A percentile compares a stretch with the other conserved stretches of the same genome.
Evolutionary conservation across 805 yeast species (phyloP).

Genomic region (Blastobotrys mokoenaii): DNA sequence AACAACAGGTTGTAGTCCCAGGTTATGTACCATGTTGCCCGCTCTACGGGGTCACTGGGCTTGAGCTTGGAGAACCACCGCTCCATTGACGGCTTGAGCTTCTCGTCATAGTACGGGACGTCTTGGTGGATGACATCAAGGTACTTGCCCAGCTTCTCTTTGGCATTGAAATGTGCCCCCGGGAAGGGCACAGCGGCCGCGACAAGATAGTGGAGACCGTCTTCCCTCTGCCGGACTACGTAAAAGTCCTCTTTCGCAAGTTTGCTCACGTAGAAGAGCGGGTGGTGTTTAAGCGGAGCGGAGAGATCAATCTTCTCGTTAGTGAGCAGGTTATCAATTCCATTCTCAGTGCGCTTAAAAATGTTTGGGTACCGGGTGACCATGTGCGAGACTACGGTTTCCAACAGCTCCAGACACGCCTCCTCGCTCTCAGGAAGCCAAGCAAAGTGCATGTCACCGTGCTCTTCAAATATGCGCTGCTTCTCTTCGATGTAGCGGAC

Average conservation of each 20-base stretch:
- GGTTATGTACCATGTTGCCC: constrained; percentile 68
- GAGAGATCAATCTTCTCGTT: constrained; percentile 54
- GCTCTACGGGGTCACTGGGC: constrained; percentile 54
- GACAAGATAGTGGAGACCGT: constrained; percentile 52
- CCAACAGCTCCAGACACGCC: constrained; percentile 51
- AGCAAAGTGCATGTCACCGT: constrained; percentile 55
- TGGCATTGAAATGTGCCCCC: constrained; percentile 65
- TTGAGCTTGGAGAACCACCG: constrained; percentile 60
- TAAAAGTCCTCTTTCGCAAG: constrained; percentile 74
- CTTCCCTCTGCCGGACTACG: constrained; percentile 46
- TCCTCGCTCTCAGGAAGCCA: constrained; percentile 62
- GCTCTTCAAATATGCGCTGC: constrained; percentile 45
- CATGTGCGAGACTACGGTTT: constrained; percentile 52
- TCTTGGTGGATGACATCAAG: constrained; percentile 57
- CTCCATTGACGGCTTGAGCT: constrained; percentile 62
- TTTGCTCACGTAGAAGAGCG: constrained; percentile 52
- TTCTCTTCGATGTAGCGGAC: constrained; percentile 59
- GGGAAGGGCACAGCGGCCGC: constrained; percentile 78
- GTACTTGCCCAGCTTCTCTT: constrained; percentile 49
- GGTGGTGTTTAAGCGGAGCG: constrained; percentile 53
- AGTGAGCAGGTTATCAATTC: constrained; percentile 53
- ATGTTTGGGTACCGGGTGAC: constrained; percentile 52
- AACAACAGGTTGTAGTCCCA: constrained; percentile 61
- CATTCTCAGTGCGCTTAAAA: constrained; percentile 43
- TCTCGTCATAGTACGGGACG: constrained; percentile 63